These are phyloP conservation scores for Aspergillus latus DNA, from an alignment of 2,329 filamentous ascomycete genomes.

Conservation along the genomic window DNA sequence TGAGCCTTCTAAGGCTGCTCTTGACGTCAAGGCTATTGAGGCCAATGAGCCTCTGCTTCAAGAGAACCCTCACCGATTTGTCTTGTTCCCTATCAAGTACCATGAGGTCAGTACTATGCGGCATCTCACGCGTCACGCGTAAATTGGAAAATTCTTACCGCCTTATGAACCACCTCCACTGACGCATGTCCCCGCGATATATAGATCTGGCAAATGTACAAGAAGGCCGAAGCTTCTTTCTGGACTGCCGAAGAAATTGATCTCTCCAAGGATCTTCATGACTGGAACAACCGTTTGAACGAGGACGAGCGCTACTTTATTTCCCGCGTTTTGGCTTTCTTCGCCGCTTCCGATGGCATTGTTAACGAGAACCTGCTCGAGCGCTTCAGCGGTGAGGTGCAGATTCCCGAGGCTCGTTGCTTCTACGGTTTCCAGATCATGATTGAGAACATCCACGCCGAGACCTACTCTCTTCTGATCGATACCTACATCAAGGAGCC, in stretches of 20 bases:
- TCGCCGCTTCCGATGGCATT: constrained; percentile 96
- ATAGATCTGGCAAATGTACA: constrained; percentile 99
- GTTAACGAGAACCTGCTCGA: constrained; percentile 99
- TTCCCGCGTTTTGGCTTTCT: constrained; percentile 98
- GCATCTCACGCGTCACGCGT: constrained; percentile 64
- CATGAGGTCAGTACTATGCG: constrained; percentile 73
- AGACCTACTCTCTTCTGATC: constrained; percentile 98
- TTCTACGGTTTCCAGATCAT: constrained; percentile 99
- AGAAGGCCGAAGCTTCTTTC: constrained; percentile 99
- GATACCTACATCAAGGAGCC: constrained; percentile 99
- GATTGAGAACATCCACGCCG: constrained; percentile 99
- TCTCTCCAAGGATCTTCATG: constrained; percentile 96
- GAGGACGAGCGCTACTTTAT: constrained; percentile 98
- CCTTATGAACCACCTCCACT: constrained; percentile 29
- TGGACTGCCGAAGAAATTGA: constrained; percentile 99
- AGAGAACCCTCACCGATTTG: constrained; percentile 94
- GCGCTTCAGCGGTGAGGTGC: constrained; percentile 95
- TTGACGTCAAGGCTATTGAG: constrained; percentile 66
- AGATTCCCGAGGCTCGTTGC: constrained; percentile 96
- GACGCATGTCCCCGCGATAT: constrained; percentile 33
- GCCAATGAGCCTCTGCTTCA: constrained; percentile 85
- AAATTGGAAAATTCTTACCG: constrained; percentile 52
- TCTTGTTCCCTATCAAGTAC: constrained; percentile 98
- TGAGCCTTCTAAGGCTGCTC: constrained; percentile 43
- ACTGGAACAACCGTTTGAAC: constrained; percentile 97